These are phyloP conservation scores for Annona squamosa DNA, from an alignment of 164 flowering plant genomes.

Conservation along the genomic window DNA sequence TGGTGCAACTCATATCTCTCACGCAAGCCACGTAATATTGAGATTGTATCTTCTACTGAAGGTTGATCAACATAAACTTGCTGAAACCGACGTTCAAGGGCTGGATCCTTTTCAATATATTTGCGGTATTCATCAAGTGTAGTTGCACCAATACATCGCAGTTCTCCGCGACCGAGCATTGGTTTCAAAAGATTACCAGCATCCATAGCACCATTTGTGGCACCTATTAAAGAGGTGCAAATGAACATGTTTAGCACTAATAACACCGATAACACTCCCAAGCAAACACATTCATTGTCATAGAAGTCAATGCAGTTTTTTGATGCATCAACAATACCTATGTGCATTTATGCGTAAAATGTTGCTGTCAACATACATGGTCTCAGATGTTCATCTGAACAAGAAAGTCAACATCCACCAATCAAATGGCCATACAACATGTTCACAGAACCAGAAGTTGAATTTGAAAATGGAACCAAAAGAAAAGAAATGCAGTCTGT, in stretches of 20 bases:
- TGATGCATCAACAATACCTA: no score
- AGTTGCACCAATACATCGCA: conserved; percentile 93
- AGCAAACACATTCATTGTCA: not conserved
- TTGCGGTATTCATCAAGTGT: conserved; percentile 92
- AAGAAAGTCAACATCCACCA: no score
- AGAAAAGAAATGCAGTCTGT: no score
- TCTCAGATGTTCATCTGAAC: no score
- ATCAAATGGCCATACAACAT: no score
- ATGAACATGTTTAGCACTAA: not conserved
- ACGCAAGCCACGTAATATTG: conserved; percentile 81
- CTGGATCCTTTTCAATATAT: conserved; percentile 92
- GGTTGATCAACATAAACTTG: conserved; percentile 96
- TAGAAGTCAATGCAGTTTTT: no score
- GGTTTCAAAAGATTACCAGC: conserved; percentile 94
- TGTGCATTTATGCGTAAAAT: no score
- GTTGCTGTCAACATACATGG: no score
- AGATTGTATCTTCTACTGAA: conserved; percentile 76
- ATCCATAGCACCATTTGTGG: conserved; percentile 96
- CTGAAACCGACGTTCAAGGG: conserved; percentile 90
- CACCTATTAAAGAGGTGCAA: conserved; percentile 45
- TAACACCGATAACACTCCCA: not conserved
- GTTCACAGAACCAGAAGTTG: no score
- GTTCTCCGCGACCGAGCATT: conserved; percentile 93
- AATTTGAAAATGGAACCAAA: no score
- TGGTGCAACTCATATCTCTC: conserved; percentile 94